phyloP scores from a whole-genome alignment of 257 asterid species.

The Primulina tabacum region DNA sequence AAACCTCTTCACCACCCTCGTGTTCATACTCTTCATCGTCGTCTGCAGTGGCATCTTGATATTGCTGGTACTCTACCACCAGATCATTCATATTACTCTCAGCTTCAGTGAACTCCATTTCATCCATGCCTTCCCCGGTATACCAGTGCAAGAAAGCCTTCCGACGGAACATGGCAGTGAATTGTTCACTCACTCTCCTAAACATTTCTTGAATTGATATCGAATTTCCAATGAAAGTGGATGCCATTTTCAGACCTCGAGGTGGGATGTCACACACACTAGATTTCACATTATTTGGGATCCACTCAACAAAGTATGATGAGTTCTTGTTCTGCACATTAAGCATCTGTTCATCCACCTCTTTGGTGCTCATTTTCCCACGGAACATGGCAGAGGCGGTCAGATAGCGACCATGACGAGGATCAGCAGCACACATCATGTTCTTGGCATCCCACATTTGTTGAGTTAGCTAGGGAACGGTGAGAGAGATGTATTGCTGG shows the following conservation, averaged over 20 bases:
- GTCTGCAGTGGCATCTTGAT: conserved; percentile 87
- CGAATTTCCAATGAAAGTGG: conserved; percentile 75
- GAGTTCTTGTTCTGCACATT: conserved; percentile 93
- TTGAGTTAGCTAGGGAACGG: conserved; percentile 82
- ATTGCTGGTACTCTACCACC: conserved; percentile 87
- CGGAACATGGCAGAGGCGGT: conserved; percentile 89
- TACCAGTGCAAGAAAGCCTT: conserved; percentile 96
- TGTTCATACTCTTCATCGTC: conserved; percentile 66
- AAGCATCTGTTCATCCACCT: conserved; percentile 89
- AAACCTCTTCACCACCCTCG: conserved; percentile 40
- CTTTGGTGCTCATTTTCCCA: conserved; percentile 90
- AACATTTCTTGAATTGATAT: conserved; percentile 89
- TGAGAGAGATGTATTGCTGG: conserved; percentile 80
- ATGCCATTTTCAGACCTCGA: conserved; percentile 71
- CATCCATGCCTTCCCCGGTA: conserved; percentile 92
- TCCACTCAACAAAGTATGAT: conserved; percentile 86
- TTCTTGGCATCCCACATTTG: conserved; percentile 92
- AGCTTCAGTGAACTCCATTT: conserved; percentile 88
- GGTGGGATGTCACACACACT: conserved; percentile 86
- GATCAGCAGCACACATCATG: conserved; percentile 97
- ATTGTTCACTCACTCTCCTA: conserved; percentile 87
- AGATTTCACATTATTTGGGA: conserved; percentile 83
- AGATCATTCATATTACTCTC: conserved; percentile 89
- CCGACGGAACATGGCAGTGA: conserved; percentile 83
- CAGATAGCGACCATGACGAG: conserved; percentile 83